phyloP scores from a whole-genome alignment of 2,329 filamentous ascomycete genomes.

The Colletotrichum coccodes region DNA sequence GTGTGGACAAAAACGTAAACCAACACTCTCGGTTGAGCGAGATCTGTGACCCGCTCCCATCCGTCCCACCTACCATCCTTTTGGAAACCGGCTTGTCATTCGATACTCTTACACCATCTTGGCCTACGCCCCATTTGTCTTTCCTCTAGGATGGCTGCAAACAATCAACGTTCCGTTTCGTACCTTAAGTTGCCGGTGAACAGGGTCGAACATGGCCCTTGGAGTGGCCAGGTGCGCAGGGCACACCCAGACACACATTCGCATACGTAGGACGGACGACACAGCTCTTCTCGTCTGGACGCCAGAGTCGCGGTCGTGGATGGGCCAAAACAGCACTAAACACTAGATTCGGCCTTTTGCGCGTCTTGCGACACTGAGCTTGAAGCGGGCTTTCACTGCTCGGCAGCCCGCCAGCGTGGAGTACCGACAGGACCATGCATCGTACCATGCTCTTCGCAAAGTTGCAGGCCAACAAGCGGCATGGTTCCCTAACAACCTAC shows the following conservation, averaged over 20 bases:
- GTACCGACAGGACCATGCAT: slow-evolving; percentile 5
- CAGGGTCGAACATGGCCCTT: background rate
- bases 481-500: background rate
- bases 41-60: slow-evolving; percentile 31
- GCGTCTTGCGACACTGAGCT: background rate
- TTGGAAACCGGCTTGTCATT: slow-evolving; percentile 31
- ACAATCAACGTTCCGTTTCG: slow-evolving; percentile 35
- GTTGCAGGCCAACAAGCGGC: background rate
- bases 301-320: background rate
- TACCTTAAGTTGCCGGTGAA: slow-evolving; percentile 21
- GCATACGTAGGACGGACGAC: background rate
- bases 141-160: slow-evolving; percentile 26
- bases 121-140: background rate
- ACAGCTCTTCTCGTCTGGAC: slow-evolving; percentile 1
- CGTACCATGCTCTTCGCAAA: background rate
- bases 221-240: slow-evolving; percentile 3
- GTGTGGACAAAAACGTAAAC: slow-evolving; percentile 27
- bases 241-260: slow-evolving; percentile 3
- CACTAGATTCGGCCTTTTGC: background rate
- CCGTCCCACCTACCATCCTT: slow-evolving; percentile 28
- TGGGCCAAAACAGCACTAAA: background rate
- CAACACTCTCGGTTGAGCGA: slow-evolving; percentile 25
- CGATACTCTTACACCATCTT: slow-evolving; percentile 3
- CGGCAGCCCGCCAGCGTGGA: background rate
- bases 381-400: background rate